Evolutionary conservation across 345 rosid genomes (phyloP), one percentile per base, ranked within the genome.

Genomic region (Rhodamnia rubescens): DNA sequence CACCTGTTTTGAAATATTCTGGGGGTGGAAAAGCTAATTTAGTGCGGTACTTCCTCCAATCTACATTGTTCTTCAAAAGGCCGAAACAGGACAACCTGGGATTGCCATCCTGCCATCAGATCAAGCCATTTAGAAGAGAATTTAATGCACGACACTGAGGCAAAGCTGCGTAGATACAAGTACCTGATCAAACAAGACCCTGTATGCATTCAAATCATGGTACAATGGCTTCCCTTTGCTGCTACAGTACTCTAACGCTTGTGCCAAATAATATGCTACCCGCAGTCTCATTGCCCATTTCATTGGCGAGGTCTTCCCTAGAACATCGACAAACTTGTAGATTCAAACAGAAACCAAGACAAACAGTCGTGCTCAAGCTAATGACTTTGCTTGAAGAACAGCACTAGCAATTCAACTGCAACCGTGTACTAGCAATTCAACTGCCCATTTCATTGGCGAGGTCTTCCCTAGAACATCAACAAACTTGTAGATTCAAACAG

Each of bases 61-160:
- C 91, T 88, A 92, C 84, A 55, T 92, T 91, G 82, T 91, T 91
- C 91, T 91, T 91, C 92, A 89, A 88, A 40, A 91, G 89, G 52
- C 93, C 93, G 69, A 91, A 91, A 87, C 91, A 91, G 55, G 93
- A 91, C 56, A 91, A 86, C 90, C 92, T 90, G 13, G 93, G 93
- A 88, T 91, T 90, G 78, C 89, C 90, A 64, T 90, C 93, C 93
- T 91, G 89, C 49, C 26, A 85, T 85, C 14, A 21, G 53, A 36
- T 47, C 18, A 13, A 75, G 47, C 81, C 29, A 54, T 29, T 13
- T 36, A 84, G 57, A 52, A 18, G 44, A 42, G 26, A 52, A 47
- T 49, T 57, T 24, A 29, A 12, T 13, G 83, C 27, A 2, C 29
- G 75, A 32, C 49, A 64, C 24, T 4, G 12, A 64, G 47, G 13